These are phyloP conservation scores for Lenwebbia sp. DNA, from an alignment of 345 rosid species.

Conservation along the genomic window DNA sequence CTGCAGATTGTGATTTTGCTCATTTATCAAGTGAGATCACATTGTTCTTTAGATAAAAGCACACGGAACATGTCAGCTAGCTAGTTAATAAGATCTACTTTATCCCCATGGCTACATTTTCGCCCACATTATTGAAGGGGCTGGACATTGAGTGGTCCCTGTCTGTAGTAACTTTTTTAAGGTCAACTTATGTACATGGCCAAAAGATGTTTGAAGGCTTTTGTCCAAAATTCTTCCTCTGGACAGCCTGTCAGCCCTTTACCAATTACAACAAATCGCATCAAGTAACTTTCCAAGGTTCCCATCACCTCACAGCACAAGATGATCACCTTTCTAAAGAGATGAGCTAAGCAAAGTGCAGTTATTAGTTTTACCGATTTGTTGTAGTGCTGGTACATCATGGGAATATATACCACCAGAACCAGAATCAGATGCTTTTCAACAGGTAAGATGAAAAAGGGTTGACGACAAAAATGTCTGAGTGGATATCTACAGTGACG, in stretches of 20 bases:
- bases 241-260: conserved; percentile 14
- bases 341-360: neutral
- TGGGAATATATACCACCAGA: neutral
- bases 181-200: neutral
- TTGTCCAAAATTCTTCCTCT: neutral
- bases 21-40: neutral
- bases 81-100: neutral
- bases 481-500: neutral
- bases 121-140: neutral
- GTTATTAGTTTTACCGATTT: neutral
- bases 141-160: conserved; percentile 7
- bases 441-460: neutral
- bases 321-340: neutral
- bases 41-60: neutral
- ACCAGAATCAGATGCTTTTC: neutral
- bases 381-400: neutral
- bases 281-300: neutral
- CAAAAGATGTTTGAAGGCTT: neutral
- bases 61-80: neutral
- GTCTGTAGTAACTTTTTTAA: neutral
- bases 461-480: neutral
- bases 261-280: conserved; percentile 4
- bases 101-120: neutral
- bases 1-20: conserved; percentile 16
- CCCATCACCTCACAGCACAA: neutral